Conservation (phyloP, 768 basidiomycete genomes). For the Megacollybia marginata region DNA sequence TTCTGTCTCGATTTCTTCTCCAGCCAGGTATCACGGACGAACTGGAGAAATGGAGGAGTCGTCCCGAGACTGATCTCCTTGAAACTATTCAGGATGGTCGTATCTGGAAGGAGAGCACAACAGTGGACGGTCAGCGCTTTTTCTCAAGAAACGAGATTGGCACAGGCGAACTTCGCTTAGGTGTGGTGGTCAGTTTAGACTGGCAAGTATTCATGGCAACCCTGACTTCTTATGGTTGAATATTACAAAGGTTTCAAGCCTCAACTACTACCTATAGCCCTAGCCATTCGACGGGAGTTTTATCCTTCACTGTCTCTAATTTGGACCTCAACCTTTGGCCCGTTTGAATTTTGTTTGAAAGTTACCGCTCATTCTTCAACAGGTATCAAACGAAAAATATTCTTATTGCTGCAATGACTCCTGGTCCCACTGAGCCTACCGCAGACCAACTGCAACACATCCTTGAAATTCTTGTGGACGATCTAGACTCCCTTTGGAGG, state of each 20-base stretch:
- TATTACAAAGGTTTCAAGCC: background rate
- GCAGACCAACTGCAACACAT: conserved; percentile 11
- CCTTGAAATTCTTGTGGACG: conserved; percentile 10
- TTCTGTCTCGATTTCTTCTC: no score
- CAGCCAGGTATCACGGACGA: background rate
- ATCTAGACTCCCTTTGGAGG: conserved; percentile 9
- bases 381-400: conserved; percentile 10
- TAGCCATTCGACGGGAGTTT: background rate
- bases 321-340: background rate
- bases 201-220: background rate
- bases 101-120: background rate
- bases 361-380: background rate
- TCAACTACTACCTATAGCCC: background rate
- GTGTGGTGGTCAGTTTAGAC: background rate
- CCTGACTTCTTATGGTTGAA: background rate
- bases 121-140: background rate
- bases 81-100: background rate
- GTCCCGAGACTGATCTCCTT: background rate
- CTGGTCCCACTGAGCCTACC: conserved; percentile 13
- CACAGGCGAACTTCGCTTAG: background rate
- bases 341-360: background rate
- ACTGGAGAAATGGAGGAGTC: background rate
- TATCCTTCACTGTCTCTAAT: background rate
- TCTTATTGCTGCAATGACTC: conserved; percentile 7
- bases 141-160: background rate